Percentiles rank a stretch among this genome's conserved stretches.
Evolutionary conservation across 208 protist species (phyloP).

Genomic region (Leishmania tropica): DNA sequence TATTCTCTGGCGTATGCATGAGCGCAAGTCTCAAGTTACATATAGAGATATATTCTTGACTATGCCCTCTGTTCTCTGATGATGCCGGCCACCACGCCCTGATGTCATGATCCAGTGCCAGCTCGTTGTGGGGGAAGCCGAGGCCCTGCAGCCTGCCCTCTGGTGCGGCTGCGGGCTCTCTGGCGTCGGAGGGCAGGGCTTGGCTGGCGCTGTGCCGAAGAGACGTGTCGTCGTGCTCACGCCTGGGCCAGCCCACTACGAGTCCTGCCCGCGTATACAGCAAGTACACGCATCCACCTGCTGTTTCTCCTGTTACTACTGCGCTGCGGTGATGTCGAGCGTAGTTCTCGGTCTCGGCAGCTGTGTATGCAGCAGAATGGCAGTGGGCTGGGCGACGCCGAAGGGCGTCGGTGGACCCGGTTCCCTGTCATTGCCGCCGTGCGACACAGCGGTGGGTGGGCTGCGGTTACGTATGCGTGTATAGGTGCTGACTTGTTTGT

Average conservation of each 20-base stretch:
- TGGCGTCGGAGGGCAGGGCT: neutral
- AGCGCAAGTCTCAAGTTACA: neutral
- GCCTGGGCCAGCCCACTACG: neutral
- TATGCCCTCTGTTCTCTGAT: neutral
- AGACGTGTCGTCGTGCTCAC: neutral
- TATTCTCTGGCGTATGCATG: neutral
- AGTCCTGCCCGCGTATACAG: neutral
- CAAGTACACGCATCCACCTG: neutral
- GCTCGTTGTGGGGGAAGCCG: no score
- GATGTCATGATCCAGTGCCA: no score
- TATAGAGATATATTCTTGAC: neutral
- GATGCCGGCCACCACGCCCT: neutral
- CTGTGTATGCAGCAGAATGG: neutral
- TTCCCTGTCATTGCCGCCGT: neutral
- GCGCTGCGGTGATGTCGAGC: neutral
- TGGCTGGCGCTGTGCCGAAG: neutral
- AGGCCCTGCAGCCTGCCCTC: no score
- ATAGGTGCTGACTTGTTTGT: neutral
- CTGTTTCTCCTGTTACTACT: no score
- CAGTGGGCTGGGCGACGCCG: neutral
- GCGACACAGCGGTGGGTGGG: neutral
- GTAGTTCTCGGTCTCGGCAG: neutral
- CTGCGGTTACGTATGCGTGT: neutral
- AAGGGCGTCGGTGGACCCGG: neutral
- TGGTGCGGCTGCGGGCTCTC: no score